phyloP scores from a whole-genome alignment of 306 rosid species.

The Vachellia pachyceras region DNA sequence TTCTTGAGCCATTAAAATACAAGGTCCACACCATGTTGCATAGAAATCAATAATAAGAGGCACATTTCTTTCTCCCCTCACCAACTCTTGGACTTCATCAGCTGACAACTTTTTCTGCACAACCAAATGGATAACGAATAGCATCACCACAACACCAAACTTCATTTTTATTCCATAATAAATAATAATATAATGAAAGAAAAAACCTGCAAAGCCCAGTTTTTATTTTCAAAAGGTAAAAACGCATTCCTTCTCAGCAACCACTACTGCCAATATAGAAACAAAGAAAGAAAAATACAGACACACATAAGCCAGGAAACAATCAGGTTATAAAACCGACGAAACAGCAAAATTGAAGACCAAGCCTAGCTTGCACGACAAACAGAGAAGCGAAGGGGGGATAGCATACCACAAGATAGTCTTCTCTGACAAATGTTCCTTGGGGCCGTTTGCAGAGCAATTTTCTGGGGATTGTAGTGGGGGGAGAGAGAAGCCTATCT shows the following conservation, averaged over 20 bases:
- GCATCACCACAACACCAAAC: no score
- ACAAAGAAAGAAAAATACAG: no score
- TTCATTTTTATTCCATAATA: no score
- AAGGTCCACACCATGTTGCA: no score
- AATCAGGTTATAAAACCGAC: not conserved
- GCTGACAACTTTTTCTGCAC: no score
- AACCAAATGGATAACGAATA: no score
- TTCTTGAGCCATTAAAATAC: no score
- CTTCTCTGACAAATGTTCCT: conserved; percentile 69
- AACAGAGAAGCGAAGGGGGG: not conserved
- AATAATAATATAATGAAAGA: not conserved
- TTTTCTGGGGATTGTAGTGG: conserved; percentile 54
- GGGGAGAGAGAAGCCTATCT: conserved; percentile 48
- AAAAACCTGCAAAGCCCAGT: not conserved
- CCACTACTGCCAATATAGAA: not conserved
- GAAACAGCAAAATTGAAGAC: conserved; percentile 3
- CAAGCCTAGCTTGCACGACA: not conserved
- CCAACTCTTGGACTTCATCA: no score
- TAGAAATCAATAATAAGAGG: no score
- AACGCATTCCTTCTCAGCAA: not conserved
- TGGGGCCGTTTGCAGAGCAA: conserved; percentile 69
- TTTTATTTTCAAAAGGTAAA: not conserved
- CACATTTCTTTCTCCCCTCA: no score
- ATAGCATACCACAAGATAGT: conserved; percentile 81
- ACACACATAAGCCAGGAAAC: no score